Conservation (phyloP, 768 basidiomycete species). For the Hortiboletus campestris region DNA sequence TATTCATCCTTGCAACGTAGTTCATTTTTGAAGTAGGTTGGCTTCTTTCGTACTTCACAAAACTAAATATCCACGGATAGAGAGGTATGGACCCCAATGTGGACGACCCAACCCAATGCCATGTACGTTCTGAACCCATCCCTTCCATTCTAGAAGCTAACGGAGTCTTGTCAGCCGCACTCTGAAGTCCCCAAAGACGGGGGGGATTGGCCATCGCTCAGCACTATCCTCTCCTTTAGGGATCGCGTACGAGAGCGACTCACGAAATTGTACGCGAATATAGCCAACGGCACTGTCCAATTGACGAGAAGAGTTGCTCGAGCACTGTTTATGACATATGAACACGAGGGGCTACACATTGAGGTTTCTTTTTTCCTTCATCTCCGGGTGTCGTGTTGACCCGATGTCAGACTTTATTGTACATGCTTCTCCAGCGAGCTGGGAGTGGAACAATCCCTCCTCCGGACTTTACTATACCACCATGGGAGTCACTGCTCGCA, state of each 20-base stretch:
- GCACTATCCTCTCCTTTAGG: constrained; percentile 72
- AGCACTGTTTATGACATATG: constrained; percentile 86
- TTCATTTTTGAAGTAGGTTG: constrained; percentile 69
- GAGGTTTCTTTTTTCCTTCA: constrained; percentile 47
- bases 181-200: constrained; percentile 79
- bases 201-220: constrained; percentile 83
- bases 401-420: constrained; percentile 67
- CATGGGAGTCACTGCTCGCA: constrained; percentile 58
- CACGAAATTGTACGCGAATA: constrained; percentile 65
- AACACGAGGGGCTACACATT: constrained; percentile 86
- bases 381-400: constrained; percentile 3
- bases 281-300: constrained; percentile 47
- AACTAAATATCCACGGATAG: constrained; percentile 38
- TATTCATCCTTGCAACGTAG: constrained; percentile 33
- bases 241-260: constrained; percentile 76
- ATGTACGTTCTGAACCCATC: constrained; percentile 48
- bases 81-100: constrained; percentile 96
- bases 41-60: background rate
- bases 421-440: constrained; percentile 87
- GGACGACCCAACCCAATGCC: constrained; percentile 82
- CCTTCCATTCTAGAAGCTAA: background rate
- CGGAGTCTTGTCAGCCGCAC: constrained; percentile 57
- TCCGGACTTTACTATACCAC: constrained; percentile 65
- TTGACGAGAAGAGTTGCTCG: constrained; percentile 69
- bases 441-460: constrained; percentile 81